Conservation (phyloP, 441 rosid species). For the Arabidopsis lyrata region DNA sequence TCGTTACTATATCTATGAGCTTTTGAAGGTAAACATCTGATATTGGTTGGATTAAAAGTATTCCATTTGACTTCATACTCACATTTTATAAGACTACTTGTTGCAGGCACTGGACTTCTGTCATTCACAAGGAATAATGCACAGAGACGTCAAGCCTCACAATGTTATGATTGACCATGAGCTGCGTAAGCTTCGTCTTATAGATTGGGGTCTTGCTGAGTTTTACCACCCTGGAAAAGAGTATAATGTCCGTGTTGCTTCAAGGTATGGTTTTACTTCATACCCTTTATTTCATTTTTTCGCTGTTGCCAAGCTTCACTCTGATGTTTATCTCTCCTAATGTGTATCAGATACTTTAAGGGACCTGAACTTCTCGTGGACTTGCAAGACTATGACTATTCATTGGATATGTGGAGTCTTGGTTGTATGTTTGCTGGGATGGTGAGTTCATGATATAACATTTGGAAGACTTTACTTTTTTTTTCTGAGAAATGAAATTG, state of each 20-base stretch:
- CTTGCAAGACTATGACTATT: conserved; percentile 95
- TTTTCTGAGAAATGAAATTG: background rate
- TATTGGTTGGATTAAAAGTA: background rate
- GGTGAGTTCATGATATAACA: conserved; percentile 57
- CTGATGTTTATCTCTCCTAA: conserved; percentile 25
- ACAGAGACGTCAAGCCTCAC: conserved; percentile 97
- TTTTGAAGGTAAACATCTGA: conserved; percentile 74
- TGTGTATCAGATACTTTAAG: conserved; percentile 77
- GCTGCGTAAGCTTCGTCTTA: conserved; percentile 90
- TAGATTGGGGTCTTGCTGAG: conserved; percentile 99
- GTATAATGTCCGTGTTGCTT: conserved; percentile 95
- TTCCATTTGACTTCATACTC: background rate
- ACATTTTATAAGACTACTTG: background rate
- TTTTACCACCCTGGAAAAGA: conserved; percentile 96
- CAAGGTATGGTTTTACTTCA: conserved; percentile 60
- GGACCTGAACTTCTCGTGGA: conserved; percentile 98
- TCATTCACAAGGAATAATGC: conserved; percentile 98
- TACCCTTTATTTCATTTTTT: background rate
- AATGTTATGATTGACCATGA: conserved; percentile 99
- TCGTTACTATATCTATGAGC: conserved; percentile 94
- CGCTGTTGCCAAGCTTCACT: conserved; percentile 12
- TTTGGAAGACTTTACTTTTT: background rate
- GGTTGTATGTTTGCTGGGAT: conserved; percentile 99
- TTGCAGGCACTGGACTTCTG: conserved; percentile 94
- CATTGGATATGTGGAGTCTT: conserved; percentile 98